Base-by-base conservation (phyloP, 345 rosid species). In the Carallia brachiata region DNA sequence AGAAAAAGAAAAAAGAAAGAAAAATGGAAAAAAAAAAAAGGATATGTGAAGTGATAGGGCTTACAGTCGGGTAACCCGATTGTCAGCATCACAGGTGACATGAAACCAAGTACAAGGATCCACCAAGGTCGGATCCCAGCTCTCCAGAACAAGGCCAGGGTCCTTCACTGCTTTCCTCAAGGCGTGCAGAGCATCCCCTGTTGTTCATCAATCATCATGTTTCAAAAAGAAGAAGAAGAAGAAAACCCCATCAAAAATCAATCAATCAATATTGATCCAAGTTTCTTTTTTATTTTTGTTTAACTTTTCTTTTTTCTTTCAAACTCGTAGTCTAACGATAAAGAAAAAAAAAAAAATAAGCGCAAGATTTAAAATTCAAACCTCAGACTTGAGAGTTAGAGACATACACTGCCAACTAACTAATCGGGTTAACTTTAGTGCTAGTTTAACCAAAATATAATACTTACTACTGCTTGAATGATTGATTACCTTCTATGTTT, bases 71-170 rank as follows among this genome's bases (percentile, higher is more conserved):
- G 91, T 86, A 62, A 89, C 90, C 58, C 84, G 83, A 73, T 78
- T 84, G 28, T 85, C 82, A 40, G 67, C 28, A 36, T 89, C 85
- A 53, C 94, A 89, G 10, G 90, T 86, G 60, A 89, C 91, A 59
- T 89, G 94, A 66, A 89, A 85, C 94, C 89, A 89, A 72, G 89
- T 86, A 73, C 94, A 89, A 31, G 94, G 94, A 79, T 89, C 90
- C 23, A 85, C 90, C 67, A 85, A 77, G 17, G 87, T 89, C 15
- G 91, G 91, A 79, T 89, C 94, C 90, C 94, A 89, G 81, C 94
- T 86, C 75, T 82, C 67, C 7, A 89, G 86, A 68, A 85, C 87
- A 40, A 68, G 82, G 47, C 77, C 84, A 16, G 90, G 90, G 71
- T 89, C 94, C 72, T 79, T 79, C 64, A 89, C 89, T 34, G 80